These are phyloP conservation scores for Pseudogymnoascus sp. DNA, from an alignment of 2,329 filamentous ascomycete genomes.

Conservation along the genomic window DNA sequence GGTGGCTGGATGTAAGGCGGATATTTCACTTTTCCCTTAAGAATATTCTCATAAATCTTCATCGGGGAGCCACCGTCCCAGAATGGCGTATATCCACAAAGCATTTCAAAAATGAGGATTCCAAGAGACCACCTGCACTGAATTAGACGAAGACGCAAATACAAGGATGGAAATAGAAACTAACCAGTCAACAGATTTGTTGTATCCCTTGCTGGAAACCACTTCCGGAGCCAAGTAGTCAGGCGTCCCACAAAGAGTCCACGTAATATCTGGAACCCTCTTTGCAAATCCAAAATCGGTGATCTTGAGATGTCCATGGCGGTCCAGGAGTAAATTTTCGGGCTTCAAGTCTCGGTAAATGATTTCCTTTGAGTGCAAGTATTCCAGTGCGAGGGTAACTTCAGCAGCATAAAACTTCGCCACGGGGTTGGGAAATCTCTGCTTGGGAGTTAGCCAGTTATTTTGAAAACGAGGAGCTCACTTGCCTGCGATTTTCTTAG, in stretches of 20 bases:
- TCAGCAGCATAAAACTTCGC: slow-evolving; percentile 99
- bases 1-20: slow-evolving; percentile 92
- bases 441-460: slow-evolving; percentile 12
- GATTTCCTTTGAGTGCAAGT: slow-evolving; percentile 88
- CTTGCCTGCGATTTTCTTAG: slow-evolving; percentile 76
- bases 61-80: slow-evolving; percentile 97
- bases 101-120: slow-evolving; percentile 98
- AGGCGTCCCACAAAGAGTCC: slow-evolving; percentile 95
- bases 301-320: slow-evolving; percentile 92
- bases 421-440: slow-evolving; percentile 98
- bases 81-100: slow-evolving; percentile 97
- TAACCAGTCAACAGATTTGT: slow-evolving; percentile 98
- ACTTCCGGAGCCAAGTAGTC: slow-evolving; percentile 97
- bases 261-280: slow-evolving; percentile 96
- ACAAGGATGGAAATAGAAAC: slow-evolving; percentile 30
- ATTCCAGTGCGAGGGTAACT: slow-evolving; percentile 90
- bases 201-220: slow-evolving; percentile 98
- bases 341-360: slow-evolving; percentile 98
- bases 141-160: background rate
- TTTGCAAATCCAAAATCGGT: slow-evolving; percentile 99
- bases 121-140: slow-evolving; percentile 84
- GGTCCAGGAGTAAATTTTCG: slow-evolving; percentile 84
- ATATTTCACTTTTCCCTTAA: slow-evolving; percentile 93
- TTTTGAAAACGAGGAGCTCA: background rate
- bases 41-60: slow-evolving; percentile 99